Evolutionary conservation across 306 rosid species (phyloP), one percentile per base, ranked within the genome.

Genomic region (Vigna mungo): DNA sequence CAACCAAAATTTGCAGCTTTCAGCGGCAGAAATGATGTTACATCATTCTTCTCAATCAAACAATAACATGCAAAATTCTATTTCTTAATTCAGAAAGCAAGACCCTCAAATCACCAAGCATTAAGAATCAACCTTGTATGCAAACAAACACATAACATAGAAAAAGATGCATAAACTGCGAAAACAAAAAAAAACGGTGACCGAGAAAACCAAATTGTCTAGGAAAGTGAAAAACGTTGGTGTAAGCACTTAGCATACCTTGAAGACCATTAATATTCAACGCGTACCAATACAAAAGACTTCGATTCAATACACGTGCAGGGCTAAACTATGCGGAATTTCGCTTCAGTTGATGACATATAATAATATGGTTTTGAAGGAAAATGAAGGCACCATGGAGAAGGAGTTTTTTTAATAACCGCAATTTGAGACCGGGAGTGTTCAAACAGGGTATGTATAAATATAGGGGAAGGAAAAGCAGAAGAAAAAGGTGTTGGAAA

Each of bases 311-410:
- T 10, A 55, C 37, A 60, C 54, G 46, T 23, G 61, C 4, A 5
- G 12, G 44, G 81, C 41, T 9, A 56, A 73, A 30, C 77, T 55
- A 62, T 14, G 72, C 37, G 41, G 49, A 77, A 54, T 32, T 80
- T 56, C 46, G 18, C 8, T 37, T 18, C 7, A 12, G 13, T 39
- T 9, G 71, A 25, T 51, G 23, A 8, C 8, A 30, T 12, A 3
- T 44, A 2, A 43, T 15, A 9, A 2, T 41, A 23, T 39, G 52
- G 36, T 49, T 34, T 64, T 64, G 30, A 0, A 15, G 9, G 65
- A 52, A 76, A 64, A 18, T 0, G 6, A 62, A 27, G 23, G 52
- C 23, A 37, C 16, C 55, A n/a, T 64, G 44, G 46, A 66, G 15
- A 55, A 54, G 18, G 23, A 39, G 77, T 21, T 3, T 39, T 13